Percentiles rank a stretch among this genome's conserved stretches.
phyloP scores from a whole-genome alignment of 2,329 filamentous ascomycete genomes.

The Reticulascus tulasneorum region DNA sequence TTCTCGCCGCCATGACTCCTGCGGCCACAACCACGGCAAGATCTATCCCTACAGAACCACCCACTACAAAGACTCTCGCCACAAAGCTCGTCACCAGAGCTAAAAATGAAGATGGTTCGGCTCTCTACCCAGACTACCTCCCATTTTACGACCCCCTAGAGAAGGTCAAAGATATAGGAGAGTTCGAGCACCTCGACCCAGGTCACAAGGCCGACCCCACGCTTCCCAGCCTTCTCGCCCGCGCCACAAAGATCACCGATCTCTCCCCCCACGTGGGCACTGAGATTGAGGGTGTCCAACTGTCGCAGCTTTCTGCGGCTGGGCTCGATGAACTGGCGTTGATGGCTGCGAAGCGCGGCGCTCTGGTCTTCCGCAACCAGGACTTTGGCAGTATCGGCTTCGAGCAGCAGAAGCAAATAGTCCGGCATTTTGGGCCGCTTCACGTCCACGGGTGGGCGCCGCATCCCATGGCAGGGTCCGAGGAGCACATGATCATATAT shows the following conservation, averaged over 20 bases:
- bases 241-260: conserved; percentile 7
- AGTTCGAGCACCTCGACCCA: conserved; percentile 1
- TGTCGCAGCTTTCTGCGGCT: conserved; percentile 18
- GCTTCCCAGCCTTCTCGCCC: conserved; percentile 2
- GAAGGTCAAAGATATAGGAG: conserved; percentile 8
- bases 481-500: conserved; percentile 19
- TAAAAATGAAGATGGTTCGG: neutral
- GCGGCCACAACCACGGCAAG: neutral
- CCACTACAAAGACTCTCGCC: neutral
- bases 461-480: conserved; percentile 15
- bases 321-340: conserved; percentile 20
- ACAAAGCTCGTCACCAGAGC: conserved; percentile 1
- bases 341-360: conserved; percentile 16
- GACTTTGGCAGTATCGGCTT: conserved; percentile 19
- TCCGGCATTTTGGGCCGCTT: neutral
- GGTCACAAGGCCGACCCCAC: conserved; percentile 1
- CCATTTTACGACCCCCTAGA: conserved; percentile 9
- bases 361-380: conserved; percentile 15
- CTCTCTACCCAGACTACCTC: conserved; percentile 1
- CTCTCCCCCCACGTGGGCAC: conserved; percentile 25
- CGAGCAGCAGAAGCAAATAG: conserved; percentile 17
- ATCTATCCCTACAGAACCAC: neutral
- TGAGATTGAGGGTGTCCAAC: conserved; percentile 24
- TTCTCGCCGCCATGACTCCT: neutral
- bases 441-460: neutral